Evolutionary conservation across 257 asterid species (phyloP).

Genomic region (Leptodermis oblonga): DNA sequence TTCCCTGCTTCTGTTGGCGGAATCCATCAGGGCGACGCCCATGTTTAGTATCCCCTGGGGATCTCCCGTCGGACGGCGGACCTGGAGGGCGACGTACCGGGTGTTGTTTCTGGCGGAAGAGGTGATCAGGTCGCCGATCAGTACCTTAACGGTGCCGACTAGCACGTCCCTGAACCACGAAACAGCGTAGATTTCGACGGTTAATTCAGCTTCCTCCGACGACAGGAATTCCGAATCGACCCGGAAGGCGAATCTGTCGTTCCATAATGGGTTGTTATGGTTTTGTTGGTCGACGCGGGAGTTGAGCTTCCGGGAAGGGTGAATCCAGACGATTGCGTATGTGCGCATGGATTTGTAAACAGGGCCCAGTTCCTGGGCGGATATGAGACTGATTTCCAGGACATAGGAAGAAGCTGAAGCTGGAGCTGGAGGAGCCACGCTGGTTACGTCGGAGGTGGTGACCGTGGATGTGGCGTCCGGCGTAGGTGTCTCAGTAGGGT

Average conservation of each 20-base stretch:
- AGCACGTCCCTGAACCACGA: constrained; percentile 64
- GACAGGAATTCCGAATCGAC: constrained; percentile 38
- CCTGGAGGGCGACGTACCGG: constrained; percentile 57
- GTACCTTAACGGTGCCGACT: constrained; percentile 52
- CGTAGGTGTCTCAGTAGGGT: constrained; percentile 26
- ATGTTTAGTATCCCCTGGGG: constrained; percentile 86
- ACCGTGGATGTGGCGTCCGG: constrained; percentile 45
- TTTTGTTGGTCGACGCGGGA: constrained; percentile 51
- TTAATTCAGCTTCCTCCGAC: constrained; percentile 35
- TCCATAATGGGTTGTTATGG: constrained; percentile 59
- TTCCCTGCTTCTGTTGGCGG: constrained; percentile 41
- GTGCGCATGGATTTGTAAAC: constrained; percentile 59
- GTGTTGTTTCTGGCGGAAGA: constrained; percentile 15
- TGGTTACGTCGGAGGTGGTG: constrained; percentile 31
- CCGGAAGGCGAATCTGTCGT: constrained; percentile 56
- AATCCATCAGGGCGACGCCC: constrained; percentile 54
- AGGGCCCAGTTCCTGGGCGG: constrained; percentile 65
- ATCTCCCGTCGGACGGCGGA: constrained; percentile 61
- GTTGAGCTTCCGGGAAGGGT: constrained; percentile 39
- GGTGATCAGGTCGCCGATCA: constrained; percentile 39
- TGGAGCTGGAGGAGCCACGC: constrained; percentile 11
- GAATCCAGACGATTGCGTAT: constrained; percentile 55
- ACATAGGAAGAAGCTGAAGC: constrained; percentile 23
- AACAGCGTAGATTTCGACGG: constrained; percentile 51
- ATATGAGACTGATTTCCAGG: constrained; percentile 57